phyloP scores from a whole-genome alignment of 176 grass and related monocot species.

The Hordeum marinum region DNA sequence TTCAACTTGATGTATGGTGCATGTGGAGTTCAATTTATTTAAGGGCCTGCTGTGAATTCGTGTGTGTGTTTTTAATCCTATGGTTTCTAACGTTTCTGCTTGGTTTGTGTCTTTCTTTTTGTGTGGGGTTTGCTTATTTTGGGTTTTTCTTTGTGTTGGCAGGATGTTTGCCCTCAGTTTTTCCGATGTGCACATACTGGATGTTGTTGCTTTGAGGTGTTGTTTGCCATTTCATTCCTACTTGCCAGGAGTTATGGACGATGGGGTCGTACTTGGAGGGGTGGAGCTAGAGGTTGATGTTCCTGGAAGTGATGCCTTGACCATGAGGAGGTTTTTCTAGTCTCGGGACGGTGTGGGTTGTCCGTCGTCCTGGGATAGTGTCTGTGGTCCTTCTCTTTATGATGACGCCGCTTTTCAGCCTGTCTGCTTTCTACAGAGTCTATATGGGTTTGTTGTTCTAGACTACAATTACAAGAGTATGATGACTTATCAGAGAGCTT shows the following conservation, averaged over 20 bases:
- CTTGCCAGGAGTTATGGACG: background rate
- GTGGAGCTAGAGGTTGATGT: background rate
- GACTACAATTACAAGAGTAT: background rate
- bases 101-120: too few species aligned
- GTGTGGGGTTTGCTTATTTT: background rate
- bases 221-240: background rate
- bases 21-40: too few species aligned
- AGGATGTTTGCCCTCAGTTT: background rate
- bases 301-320: too few species aligned
- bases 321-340: too few species aligned
- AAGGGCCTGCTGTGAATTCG: too few species aligned
- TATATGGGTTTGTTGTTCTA: background rate
- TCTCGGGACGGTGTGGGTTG: too few species aligned
- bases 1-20: too few species aligned
- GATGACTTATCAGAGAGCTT: too few species aligned
- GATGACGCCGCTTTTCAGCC: background rate
- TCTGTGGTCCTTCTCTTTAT: too few species aligned
- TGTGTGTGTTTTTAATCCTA: too few species aligned
- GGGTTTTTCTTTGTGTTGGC: background rate
- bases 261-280: background rate
- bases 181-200: background rate
- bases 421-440: background rate
- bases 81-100: too few species aligned
- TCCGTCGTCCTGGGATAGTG: too few species aligned
- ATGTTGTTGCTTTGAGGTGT: background rate